Base-by-base conservation (phyloP, 2,329 filamentous ascomycete genomes). In the Cercospora janseana region DNA sequence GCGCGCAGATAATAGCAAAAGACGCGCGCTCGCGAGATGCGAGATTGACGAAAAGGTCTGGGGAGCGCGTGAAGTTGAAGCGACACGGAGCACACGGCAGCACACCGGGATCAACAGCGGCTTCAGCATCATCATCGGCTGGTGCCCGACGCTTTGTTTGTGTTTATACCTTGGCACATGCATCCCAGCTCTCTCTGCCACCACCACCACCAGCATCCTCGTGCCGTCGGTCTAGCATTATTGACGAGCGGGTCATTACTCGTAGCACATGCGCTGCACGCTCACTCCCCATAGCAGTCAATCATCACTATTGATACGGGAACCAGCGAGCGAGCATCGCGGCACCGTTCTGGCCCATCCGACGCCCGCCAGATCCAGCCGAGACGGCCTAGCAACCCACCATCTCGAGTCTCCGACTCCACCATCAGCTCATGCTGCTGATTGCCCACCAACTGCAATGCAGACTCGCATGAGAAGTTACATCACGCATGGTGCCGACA, bases 331-430 rank as follows among this genome's bases (percentile, higher is more conserved):
- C 29, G 29, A 24, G 16, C 31, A 20, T 46, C 16, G 23, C 31
- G 15, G 44, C 27, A 32, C 31, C 28, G 31, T 23, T 24, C 44
- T 46, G 44, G 44, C 3, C 40, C 20, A 13, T 44, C 27, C 41
- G 27, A 38, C 34, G 31, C 20, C n/a, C 9, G 44, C n/a, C 23
- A 18, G 31, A 28, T 21, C 31, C 27, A 24, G 44, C 44, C 32
- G 44, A 46, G 31, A 46, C 44, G 13, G 13, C 44, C 44, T 21
- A 46, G 44, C 44, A 46, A 46, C 44, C 44, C n/a, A n/a, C 37
- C 29, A 35, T 27, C 44, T 46, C 44, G 44, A 46, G 44, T 46
- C 44, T 37, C 31, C 31, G 18, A 46, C 44, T 16, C 26, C 44
- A 38, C 32, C 15, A 18, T 37, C 28, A 16, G n/a, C 23, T 8